phyloP scores from a whole-genome alignment of 495 filamentous ascomycete genomes.

The Penicillium egyptiacum region DNA sequence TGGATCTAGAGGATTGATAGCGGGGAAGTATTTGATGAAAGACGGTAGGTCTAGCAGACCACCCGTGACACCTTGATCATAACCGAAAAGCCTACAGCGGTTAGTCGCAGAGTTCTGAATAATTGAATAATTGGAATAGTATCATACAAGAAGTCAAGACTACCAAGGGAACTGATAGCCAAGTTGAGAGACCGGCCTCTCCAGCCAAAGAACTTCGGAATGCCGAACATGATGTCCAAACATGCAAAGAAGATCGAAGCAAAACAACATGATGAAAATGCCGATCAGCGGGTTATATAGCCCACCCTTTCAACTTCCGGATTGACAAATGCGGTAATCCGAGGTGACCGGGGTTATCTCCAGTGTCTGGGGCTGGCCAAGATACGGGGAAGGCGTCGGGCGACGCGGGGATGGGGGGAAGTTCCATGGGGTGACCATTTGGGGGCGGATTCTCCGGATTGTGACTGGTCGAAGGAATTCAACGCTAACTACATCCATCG shows the following conservation, averaged over 20 bases:
- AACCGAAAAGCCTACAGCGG: conserved; percentile 49
- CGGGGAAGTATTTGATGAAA: conserved; percentile 55
- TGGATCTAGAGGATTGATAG: conserved; percentile 26
- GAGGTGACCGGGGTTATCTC: conserved; percentile 10
- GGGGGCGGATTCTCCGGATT: conserved; percentile 17
- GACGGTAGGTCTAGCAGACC: conserved; percentile 55
- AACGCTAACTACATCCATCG: not conserved
- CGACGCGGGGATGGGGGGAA: conserved; percentile 17
- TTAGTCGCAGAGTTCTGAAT: conserved; percentile 1
- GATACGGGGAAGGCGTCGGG: conserved; percentile 22
- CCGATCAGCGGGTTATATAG: conserved; percentile 27
- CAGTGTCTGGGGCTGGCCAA: conserved; percentile 21
- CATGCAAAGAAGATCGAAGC: conserved; percentile 14
- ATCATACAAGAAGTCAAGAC: conserved; percentile 61
- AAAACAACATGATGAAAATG: conserved; percentile 6
- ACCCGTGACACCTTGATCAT: conserved; percentile 59
- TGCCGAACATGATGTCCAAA: conserved; percentile 38
- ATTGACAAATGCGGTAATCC: conserved; percentile 30
- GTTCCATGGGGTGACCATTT: conserved; percentile 18
- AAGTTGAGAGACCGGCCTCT: conserved; percentile 62
- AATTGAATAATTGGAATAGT: not conserved
- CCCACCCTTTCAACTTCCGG: conserved; percentile 9
- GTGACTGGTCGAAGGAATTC: conserved; percentile 14
- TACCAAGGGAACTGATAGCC: conserved; percentile 65
- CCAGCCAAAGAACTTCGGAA: conserved; percentile 58